Conservation (phyloP, 257 asterid genomes). For the Gentiana straminea region DNA sequence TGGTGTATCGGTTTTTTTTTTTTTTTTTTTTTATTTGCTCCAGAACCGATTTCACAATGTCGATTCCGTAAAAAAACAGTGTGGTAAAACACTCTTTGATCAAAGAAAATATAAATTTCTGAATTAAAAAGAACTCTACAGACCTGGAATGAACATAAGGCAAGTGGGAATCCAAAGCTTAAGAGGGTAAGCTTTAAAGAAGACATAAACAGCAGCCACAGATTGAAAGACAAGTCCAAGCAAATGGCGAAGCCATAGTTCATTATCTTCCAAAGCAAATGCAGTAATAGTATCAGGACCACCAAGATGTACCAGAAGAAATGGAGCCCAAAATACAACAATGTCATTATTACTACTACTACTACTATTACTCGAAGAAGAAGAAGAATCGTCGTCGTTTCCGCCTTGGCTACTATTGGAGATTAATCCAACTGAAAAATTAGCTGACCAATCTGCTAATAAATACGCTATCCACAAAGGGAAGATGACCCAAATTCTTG, state of each 20-base stretch:
- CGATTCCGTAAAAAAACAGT: too few species aligned
- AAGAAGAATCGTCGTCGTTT: neutral
- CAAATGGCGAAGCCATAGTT: conserved; percentile 39
- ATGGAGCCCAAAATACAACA: conserved; percentile 42
- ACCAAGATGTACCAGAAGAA: conserved; percentile 43
- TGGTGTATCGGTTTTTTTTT: too few species aligned
- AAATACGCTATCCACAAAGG: conserved; percentile 39
- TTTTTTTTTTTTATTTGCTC: too few species aligned
- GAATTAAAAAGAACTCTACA: too few species aligned
- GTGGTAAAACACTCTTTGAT: too few species aligned
- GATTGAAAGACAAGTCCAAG: conserved; percentile 29
- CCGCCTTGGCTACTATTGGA: conserved; percentile 25
- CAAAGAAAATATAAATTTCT: too few species aligned
- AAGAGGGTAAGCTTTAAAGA: conserved; percentile 21
- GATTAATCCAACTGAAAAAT: conserved; percentile 34
- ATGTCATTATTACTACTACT: conserved; percentile 11
- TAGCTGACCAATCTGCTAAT: conserved; percentile 50
- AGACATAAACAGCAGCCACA: conserved; percentile 23
- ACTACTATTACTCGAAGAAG: neutral
- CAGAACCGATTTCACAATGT: too few species aligned
- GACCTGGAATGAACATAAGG: conserved; percentile 19
- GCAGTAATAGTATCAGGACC: conserved; percentile 54
- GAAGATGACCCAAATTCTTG: conserved; percentile 11
- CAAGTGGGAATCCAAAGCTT: conserved; percentile 29
- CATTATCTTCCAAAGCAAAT: conserved; percentile 40